Conservation (phyloP, 1,284 basidiomycete species). For the Afroboletus lepidellus region DNA sequence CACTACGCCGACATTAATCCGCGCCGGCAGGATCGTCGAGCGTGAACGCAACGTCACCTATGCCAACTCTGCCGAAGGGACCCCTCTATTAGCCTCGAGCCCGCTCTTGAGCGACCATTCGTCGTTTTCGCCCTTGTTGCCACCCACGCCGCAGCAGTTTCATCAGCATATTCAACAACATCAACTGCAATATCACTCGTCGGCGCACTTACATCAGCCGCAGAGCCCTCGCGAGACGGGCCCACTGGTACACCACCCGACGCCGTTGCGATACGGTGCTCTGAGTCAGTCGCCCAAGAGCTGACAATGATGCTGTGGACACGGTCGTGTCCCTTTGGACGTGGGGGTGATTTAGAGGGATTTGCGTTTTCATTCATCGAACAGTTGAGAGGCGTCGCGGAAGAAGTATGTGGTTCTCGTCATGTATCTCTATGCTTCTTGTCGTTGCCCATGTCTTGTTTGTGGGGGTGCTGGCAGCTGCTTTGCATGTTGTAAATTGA, state of each 20-base stretch:
- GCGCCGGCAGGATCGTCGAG: slow-evolving; percentile 41
- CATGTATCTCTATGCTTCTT: too few relatives aligned
- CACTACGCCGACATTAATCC: not conserved
- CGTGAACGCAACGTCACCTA: slow-evolving; percentile 35
- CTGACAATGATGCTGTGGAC: slow-evolving; percentile 1
- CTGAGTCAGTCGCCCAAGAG: slow-evolving; percentile 14
- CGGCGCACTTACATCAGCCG: not conserved
- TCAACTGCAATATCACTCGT: slow-evolving; percentile 15
- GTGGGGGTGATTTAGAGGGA: not conserved
- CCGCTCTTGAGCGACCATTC: slow-evolving; percentile 12
- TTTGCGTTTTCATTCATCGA: too few relatives aligned
- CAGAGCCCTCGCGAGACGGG: slow-evolving; percentile 3
- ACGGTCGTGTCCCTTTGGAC: not conserved
- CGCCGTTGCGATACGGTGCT: slow-evolving; percentile 21
- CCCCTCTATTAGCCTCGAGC: slow-evolving; percentile 15
- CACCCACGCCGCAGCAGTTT: slow-evolving; percentile 23
- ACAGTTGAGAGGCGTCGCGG: too few relatives aligned
- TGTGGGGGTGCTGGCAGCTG: too few relatives aligned
- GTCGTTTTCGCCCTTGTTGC: slow-evolving; percentile 10
- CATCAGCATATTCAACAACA: slow-evolving; percentile 24
- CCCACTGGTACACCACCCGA: slow-evolving; percentile 7
- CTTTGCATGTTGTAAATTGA: too few relatives aligned
- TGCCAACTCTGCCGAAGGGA: slow-evolving; percentile 18
- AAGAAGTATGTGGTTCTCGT: too few relatives aligned
- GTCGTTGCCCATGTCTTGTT: too few relatives aligned